These are phyloP conservation scores for Cytospora schulzeri DNA, from an alignment of 2,329 filamentous ascomycete genomes.

Conservation along the genomic window DNA sequence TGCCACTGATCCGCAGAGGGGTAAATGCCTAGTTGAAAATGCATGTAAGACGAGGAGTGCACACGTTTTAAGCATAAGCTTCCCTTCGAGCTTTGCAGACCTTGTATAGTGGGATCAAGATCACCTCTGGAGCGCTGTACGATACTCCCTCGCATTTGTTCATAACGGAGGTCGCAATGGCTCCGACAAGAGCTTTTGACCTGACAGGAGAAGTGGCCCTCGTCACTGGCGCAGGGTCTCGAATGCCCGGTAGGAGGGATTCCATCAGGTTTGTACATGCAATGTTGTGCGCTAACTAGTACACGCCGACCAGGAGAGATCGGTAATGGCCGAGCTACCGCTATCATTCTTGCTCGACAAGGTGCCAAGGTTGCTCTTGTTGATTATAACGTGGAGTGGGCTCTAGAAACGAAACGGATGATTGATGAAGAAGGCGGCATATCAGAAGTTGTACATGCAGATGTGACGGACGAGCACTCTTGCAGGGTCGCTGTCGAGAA, in stretches of 20 bases:
- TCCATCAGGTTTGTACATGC: not conserved
- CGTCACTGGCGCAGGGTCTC: slow-evolving; percentile 37
- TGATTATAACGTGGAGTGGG: slow-evolving; percentile 33
- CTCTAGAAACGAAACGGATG: slow-evolving; percentile 35
- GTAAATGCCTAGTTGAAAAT: too few species aligned
- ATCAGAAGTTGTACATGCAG: slow-evolving; percentile 33
- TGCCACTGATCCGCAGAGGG: too few species aligned
- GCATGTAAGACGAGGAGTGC: too few species aligned
- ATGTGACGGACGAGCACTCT: slow-evolving; percentile 32
- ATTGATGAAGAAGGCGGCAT: slow-evolving; percentile 35
- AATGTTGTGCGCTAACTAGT: too few species aligned
- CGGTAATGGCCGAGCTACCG: slow-evolving; percentile 36
- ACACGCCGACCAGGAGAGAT: slow-evolving; percentile 31
- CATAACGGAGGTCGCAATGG: slow-evolving; percentile 11
- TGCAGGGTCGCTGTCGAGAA: slow-evolving; percentile 31
- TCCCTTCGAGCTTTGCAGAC: too few species aligned
- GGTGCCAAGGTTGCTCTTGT: slow-evolving; percentile 35
- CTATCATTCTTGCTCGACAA: slow-evolving; percentile 35
- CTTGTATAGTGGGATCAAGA: too few species aligned
- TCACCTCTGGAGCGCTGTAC: too few species aligned
- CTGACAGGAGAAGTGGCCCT: slow-evolving; percentile 38
- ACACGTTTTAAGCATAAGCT: too few species aligned
- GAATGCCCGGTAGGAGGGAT: slow-evolving; percentile 32
- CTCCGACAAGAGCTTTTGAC: slow-evolving; percentile 31
- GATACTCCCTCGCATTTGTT: too few species aligned